A percentile compares a stretch with the other conserved stretches of the same genome.
Evolutionary conservation across 768 basidiomycete species (phyloP).

Genomic region (Russula abietina): DNA sequence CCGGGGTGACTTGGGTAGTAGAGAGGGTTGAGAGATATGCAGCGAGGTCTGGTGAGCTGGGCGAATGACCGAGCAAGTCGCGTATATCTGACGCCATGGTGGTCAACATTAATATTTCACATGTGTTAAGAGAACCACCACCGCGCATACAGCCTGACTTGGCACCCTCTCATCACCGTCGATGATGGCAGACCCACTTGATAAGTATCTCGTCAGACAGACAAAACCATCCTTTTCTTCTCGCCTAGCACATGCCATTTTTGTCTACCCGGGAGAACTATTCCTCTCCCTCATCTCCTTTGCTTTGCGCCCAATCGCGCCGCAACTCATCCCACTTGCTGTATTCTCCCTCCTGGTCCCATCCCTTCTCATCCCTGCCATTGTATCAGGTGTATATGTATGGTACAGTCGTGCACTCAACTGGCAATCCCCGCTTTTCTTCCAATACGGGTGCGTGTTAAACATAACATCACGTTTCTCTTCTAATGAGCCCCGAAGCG

Average conservation of each 20-base stretch:
- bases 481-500: constrained; percentile 37
- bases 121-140: background rate
- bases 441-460: constrained; percentile 74
- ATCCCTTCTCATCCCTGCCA: constrained; percentile 51
- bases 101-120: constrained; percentile 3
- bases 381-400: constrained; percentile 64
- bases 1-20: constrained; percentile 36
- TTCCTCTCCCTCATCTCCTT: constrained; percentile 27
- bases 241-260: constrained; percentile 3
- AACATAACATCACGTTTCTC: background rate
- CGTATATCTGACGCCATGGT: constrained; percentile 20
- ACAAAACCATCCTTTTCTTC: constrained; percentile 3
- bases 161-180: background rate
- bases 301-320: constrained; percentile 44
- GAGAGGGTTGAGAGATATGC: constrained; percentile 38
- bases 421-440: constrained; percentile 62
- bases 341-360: constrained; percentile 61
- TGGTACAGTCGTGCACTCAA: constrained; percentile 66
- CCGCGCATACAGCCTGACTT: background rate
- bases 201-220: constrained; percentile 11
- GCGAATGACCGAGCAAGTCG: constrained; percentile 47
- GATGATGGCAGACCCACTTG: constrained; percentile 16
- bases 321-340: constrained; percentile 58
- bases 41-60: constrained; percentile 41
- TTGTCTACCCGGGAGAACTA: constrained; percentile 27